phyloP scores from a whole-genome alignment of 2,329 filamentous ascomycete species.

The Fusarium verrucosum region DNA sequence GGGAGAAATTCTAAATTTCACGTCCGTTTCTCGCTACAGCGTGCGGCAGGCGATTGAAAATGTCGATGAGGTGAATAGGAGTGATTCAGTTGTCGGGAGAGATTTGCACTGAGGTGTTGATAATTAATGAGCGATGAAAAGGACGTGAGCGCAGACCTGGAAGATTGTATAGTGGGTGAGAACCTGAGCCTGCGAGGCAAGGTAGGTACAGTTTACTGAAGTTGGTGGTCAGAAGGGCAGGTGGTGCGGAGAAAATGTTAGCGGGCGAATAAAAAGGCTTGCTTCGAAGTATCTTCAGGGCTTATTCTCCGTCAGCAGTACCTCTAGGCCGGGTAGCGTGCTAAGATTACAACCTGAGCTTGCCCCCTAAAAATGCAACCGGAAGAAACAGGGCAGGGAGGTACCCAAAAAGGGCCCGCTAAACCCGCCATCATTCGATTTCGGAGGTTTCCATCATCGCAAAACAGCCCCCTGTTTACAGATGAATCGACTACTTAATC shows the following conservation, averaged over 20 bases:
- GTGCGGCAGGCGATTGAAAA: constrained; percentile 11
- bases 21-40: constrained; percentile 27
- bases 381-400: constrained; percentile 40
- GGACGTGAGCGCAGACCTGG: constrained; percentile 26
- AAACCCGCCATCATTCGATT: constrained; percentile 42
- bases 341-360: constrained; percentile 20
- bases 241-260: constrained; percentile 45
- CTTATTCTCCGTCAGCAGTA: constrained; percentile 3
- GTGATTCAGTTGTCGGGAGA: not conserved
- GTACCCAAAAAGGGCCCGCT: constrained; percentile 30
- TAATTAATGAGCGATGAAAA: constrained; percentile 23
- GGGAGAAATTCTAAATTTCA: constrained; percentile 29
- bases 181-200: constrained; percentile 21
- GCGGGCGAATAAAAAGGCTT: constrained; percentile 3
- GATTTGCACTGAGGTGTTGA: constrained; percentile 19
- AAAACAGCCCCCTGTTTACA: constrained; percentile 21
- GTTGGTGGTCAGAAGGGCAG: constrained; percentile 40
- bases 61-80: constrained; percentile 1
- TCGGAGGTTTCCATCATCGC: constrained; percentile 40
- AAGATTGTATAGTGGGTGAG: constrained; percentile 35
- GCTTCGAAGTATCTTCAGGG: constrained; percentile 24
- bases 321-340: constrained; percentile 5
- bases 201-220: constrained; percentile 17
- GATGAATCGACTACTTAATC: not conserved
- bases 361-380: constrained; percentile 21